Base-by-base conservation (phyloP, 257 asterid genomes). In the Salvia hispanica region DNA sequence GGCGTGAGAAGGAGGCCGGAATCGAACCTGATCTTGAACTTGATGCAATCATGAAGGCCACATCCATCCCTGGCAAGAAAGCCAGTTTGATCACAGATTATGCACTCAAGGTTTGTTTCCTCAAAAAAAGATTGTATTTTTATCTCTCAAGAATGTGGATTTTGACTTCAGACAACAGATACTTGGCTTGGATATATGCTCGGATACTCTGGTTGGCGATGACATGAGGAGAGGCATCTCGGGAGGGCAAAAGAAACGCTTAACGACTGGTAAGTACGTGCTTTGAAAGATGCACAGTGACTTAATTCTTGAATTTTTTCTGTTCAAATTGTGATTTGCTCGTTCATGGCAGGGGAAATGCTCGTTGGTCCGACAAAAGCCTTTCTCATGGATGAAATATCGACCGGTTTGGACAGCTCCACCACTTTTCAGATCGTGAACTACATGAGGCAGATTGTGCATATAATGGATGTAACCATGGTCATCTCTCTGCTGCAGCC, bases 341-440 rank as follows among this genome's bases (percentile, higher is more conserved):
- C 6, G 0, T 3, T 36, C 4, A 4, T 36, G 39, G 4, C 71
- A 84, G 89, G 89, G 9, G 89, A 84, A 55, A 82, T 85, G 91
- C 34, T 85, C 69, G 88, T 80, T 4, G 90, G 90, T 7, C 77
- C 86, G 10, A 79, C 84, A 9, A 74, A 71, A 74, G 86, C 57
- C 31, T 44, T 80, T 37, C 62, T 73, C 51, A 83, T 83, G 88
- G 88, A 83, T 13, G 88, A 81, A 72, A 79, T 85, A 52, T 82
- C 87, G 33, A 82, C 81, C 6, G 91, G 91, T 6, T 62, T 85
- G 39, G 91, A 85, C 72, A 85, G 84, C 63, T 85, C 86, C 25
- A 82, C 91, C 43, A 82, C 88, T 4, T 85, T 78, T 16, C 86
- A 85, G 57, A 80, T 85, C 25, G 46, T 85, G 31, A 80, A 74